Conservation (phyloP, 495 filamentous ascomycete species). For the Lasiosphaeris hirsuta region DNA sequence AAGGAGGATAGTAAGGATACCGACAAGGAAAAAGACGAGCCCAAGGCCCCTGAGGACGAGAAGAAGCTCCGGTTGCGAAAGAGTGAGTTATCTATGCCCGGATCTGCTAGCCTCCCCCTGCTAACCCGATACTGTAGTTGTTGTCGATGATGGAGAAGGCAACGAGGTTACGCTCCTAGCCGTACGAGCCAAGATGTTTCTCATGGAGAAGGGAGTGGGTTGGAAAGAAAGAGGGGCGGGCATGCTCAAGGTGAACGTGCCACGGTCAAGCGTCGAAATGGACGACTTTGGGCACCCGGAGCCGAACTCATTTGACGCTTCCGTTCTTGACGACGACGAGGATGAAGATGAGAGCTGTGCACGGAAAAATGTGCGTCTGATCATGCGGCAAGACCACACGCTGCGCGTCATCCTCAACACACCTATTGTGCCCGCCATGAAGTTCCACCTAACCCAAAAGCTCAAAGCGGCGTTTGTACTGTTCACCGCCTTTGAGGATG, state of each 20-base stretch:
- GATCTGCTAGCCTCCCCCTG: conserved; percentile 19
- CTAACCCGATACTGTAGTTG: conserved; percentile 29
- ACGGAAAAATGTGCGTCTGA: conserved; percentile 55
- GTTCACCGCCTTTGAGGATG: conserved; percentile 58
- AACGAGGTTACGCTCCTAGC: conserved; percentile 69
- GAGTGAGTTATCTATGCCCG: conserved; percentile 45
- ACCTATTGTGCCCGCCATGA: conserved; percentile 67
- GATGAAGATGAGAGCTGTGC: conserved; percentile 28
- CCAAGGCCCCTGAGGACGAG: conserved; percentile 50
- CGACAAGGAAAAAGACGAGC: conserved; percentile 43
- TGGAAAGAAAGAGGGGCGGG: conserved; percentile 89
- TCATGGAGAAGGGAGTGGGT: conserved; percentile 58
- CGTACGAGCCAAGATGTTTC: conserved; percentile 70
- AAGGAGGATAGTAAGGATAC: conserved; percentile 42
- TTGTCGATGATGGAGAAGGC: conserved; percentile 64
- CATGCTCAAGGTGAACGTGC: conserved; percentile 77
- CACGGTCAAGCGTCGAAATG: conserved; percentile 42
- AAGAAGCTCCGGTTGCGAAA: conserved; percentile 62
- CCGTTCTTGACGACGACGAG: conserved; percentile 43
- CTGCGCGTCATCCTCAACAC: conserved; percentile 85
- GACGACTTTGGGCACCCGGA: conserved; percentile 45
- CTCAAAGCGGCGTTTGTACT: conserved; percentile 52
- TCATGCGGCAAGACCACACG: conserved; percentile 85
- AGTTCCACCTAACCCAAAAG: conserved; percentile 64
- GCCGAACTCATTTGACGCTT: conserved; percentile 47